A percentile compares a stretch with the other conserved stretches of the same genome.
Conservation (phyloP, 257 asterid species). For the Oldenlandia corymbosa region DNA sequence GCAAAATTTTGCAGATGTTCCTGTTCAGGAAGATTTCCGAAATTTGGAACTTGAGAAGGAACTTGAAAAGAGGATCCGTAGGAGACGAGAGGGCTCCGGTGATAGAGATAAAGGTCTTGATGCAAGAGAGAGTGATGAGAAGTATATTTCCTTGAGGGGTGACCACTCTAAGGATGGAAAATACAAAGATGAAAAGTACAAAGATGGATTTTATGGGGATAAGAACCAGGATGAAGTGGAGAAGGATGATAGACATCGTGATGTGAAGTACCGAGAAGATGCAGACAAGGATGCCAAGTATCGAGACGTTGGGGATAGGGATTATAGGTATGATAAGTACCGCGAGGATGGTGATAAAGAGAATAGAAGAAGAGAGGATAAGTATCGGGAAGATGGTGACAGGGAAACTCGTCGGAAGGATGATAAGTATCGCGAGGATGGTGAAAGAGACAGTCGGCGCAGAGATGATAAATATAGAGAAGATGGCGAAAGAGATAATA, state of each 20-base stretch:
- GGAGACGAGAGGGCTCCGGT: slow-evolving; percentile 54
- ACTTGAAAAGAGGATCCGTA: slow-evolving; percentile 49
- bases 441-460: slow-evolving; percentile 38
- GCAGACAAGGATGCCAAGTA: slow-evolving; percentile 49
- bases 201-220: slow-evolving; percentile 46
- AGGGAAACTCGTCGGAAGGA: slow-evolving; percentile 50
- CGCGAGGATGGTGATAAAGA: slow-evolving; percentile 58
- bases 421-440: slow-evolving; percentile 49
- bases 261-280: slow-evolving; percentile 54
- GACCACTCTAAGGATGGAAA: slow-evolving; percentile 68
- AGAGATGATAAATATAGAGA: slow-evolving; percentile 58
- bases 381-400: slow-evolving; percentile 45
- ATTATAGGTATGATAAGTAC: slow-evolving; percentile 43
- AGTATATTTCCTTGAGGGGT: slow-evolving; percentile 46
- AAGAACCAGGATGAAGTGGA: slow-evolving; percentile 52
- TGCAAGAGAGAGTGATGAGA: slow-evolving; percentile 57
- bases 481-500: slow-evolving; percentile 52
- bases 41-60: slow-evolving; percentile 62
- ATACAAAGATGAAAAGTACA: slow-evolving; percentile 59
- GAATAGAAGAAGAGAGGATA: slow-evolving; percentile 38
- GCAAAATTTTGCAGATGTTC: slow-evolving; percentile 36
- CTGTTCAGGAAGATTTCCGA: slow-evolving; percentile 39
- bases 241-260: slow-evolving; percentile 60
- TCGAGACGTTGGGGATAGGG: slow-evolving; percentile 58
- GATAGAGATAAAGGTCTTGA: slow-evolving; percentile 60